These are phyloP conservation scores for Leucosporidium yakuticum DNA, from an alignment of 768 basidiomycete species.

Conservation along the genomic window DNA sequence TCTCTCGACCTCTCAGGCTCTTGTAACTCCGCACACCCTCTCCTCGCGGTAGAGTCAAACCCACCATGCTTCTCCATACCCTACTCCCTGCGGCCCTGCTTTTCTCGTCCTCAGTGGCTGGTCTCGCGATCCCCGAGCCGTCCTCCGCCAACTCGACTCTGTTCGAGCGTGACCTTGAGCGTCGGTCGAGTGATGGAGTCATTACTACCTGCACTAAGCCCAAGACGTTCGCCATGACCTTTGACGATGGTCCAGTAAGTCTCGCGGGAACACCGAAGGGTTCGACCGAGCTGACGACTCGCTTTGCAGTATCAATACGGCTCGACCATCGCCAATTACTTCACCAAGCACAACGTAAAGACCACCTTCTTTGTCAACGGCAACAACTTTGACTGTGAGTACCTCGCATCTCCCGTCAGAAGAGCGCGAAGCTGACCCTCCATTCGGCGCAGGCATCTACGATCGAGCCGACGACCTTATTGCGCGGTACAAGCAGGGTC, in stretches of 20 bases:
- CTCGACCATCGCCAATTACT: not conserved
- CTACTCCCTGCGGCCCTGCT: no score
- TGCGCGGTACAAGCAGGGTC: constrained; percentile 8
- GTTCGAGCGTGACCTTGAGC: no score
- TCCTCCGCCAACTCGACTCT: no score
- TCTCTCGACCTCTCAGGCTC: no score
- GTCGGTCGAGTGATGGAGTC: not conserved
- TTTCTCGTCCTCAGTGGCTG: no score
- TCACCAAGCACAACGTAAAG: constrained; percentile 6
- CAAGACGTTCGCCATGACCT: constrained; percentile 30
- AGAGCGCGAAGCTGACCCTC: not conserved
- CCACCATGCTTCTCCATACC: no score
- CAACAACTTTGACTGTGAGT: constrained; percentile 26
- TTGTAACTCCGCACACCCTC: no score
- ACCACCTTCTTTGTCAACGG: constrained; percentile 30
- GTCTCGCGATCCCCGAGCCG: no score
- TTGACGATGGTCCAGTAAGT: constrained; percentile 35
- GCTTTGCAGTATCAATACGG: constrained; percentile 1
- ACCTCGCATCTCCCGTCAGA: not conserved
- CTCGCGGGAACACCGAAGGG: not conserved
- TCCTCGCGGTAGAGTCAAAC: no score
- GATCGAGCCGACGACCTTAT: constrained; percentile 10
- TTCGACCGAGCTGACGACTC: not conserved
- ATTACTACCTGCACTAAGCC: constrained; percentile 16
- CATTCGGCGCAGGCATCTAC: constrained; percentile 20